These are phyloP conservation scores for Hypericum androsaemum DNA, from an alignment of 345 rosid species.

Conservation along the genomic window DNA sequence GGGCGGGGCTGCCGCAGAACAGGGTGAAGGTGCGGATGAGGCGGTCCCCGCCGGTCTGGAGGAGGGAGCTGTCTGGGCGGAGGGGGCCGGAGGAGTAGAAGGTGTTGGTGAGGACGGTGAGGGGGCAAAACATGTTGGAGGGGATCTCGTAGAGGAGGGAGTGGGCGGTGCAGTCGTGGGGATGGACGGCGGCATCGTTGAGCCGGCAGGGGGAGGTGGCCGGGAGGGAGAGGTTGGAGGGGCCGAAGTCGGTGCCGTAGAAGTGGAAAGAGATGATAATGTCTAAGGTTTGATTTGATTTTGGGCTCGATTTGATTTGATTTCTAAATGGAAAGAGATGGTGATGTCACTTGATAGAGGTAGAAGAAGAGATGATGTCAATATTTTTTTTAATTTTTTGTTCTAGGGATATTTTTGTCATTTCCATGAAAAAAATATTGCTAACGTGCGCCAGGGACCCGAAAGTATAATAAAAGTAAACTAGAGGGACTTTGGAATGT, in stretches of 20 bases:
- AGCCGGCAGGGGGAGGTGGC: conserved; percentile 35
- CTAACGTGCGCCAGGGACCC: no score
- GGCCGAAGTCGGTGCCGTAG: conserved; percentile 73
- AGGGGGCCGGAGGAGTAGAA: conserved; percentile 88
- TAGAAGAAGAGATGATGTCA: no score
- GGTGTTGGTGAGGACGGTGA: conserved; percentile 54
- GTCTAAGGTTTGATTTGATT: no score
- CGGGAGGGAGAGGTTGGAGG: conserved; percentile 56
- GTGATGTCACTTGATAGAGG: no score
- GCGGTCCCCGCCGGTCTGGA: conserved; percentile 76
- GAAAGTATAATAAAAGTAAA: no score
- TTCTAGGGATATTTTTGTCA: no score
- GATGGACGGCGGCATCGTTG: conserved; percentile 24
- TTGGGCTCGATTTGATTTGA: no score
- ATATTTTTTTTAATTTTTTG: no score
- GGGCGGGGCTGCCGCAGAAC: conserved; percentile 15
- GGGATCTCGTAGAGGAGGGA: conserved; percentile 54
- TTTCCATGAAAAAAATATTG: no score
- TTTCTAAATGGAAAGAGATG: no score
- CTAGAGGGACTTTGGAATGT: no score
- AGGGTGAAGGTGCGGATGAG: conserved; percentile 45
- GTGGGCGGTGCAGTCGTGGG: conserved; percentile 72
- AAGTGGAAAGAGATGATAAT: no score
- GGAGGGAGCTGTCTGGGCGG: conserved; percentile 47
- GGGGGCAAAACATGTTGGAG: conserved; percentile 47